These are phyloP conservation scores for Plantago coronopus DNA, from an alignment of 305 asterid species.

Conservation along the genomic window DNA sequence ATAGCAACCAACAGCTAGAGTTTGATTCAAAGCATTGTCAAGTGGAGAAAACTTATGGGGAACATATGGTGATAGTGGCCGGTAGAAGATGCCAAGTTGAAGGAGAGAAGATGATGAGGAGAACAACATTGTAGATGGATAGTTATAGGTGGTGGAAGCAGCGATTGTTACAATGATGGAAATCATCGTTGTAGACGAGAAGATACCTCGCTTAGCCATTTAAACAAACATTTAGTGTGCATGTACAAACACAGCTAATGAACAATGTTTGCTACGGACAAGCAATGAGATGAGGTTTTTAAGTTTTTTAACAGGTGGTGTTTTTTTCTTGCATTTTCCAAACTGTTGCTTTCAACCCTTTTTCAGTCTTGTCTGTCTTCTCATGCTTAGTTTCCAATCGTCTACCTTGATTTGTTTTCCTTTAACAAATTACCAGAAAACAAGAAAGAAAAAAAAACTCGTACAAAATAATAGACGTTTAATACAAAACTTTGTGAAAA, in stretches of 20 bases:
- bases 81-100: constrained; percentile 7
- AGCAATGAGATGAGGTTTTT: neutral
- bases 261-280: neutral
- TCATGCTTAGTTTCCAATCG: too few relatives aligned
- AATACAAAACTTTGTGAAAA: too few relatives aligned
- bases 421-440: too few relatives aligned
- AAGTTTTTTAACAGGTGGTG: too few relatives aligned
- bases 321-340: neutral
- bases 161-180: constrained; percentile 20
- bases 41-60: neutral
- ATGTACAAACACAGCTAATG: neutral
- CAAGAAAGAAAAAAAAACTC: too few relatives aligned
- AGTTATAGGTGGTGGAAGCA: constrained; percentile 1
- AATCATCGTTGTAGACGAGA: constrained; percentile 12
- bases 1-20: neutral
- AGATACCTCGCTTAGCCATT: neutral
- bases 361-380: neutral
- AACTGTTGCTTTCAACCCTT: neutral
- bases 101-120: constrained; percentile 3
- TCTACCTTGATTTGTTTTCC: too few relatives aligned
- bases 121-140: constrained; percentile 12
- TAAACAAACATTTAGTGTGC: constrained; percentile 5
- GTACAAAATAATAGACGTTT: too few relatives aligned
- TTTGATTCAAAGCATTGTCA: neutral
- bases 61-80: neutral